Evolutionary conservation across 306 rosid genomes (phyloP), one percentile per base, ranked within the genome.

Genomic region (Comarum palustre): DNA sequence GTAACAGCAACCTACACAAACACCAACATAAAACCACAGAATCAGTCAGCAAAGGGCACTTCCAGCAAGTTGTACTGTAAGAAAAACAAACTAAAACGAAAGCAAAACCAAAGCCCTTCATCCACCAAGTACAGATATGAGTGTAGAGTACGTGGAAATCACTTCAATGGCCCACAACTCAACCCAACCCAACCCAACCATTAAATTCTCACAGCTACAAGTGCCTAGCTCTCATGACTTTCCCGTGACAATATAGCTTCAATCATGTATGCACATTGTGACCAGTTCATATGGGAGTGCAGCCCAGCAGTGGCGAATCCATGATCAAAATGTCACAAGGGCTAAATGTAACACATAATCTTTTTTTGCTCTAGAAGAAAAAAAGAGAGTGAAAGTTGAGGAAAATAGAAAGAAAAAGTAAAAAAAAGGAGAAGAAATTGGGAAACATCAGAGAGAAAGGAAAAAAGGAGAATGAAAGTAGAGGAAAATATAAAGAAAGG

Each of bases 1-100:
- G 66, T 68, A 41, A 77, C 81, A 50, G 68, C 72, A 51, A 83
- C 80, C 96, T 94, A 82, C 69, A 72, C 61, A 29, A 32, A 79
- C 55, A 8, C 15, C 50, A 54, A 20, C 22, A 36, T 13, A 47
- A 54, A 46, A 66, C 48, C 45, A 69, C 46, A 22, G 24, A 57
- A 72, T 36, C 15, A 48, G 41, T 51, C 71, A 55, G 47, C 67
- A 36, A 54, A 31, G 12, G 6, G 22, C 64, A 36, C 25, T 57
- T 43, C 52, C 66, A 24, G 27, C 19, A 19, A 62, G 8, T 6
- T 2, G 13, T 4, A 77, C 82, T 25, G 43, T 41, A 14, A 62
- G 25, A 16, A 8, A n/a, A 32, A 27, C 43, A 4, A 69, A 1
- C 11, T 0, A 29, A 20, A 62, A 31, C 4, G 17, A 46, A 46